Base-by-base conservation (phyloP, 768 basidiomycete species). In the Lactifluus echinatus region DNA sequence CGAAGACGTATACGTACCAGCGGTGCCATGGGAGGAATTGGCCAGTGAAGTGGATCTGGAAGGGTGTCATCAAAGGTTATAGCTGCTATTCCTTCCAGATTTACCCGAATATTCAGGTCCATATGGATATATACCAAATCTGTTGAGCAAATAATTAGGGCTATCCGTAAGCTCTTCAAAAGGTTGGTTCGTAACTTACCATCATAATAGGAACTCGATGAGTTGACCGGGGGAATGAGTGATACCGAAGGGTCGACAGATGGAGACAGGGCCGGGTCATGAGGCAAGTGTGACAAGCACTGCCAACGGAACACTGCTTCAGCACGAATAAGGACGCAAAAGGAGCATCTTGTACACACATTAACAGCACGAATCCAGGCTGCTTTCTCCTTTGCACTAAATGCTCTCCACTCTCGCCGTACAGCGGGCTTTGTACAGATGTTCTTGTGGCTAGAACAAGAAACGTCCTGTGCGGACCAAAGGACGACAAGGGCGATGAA, bases 1-100 rank as follows among this genome's bases (percentile, higher is more conserved):
- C 67, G 45, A 62, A 57, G 15, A 50, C 50, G 21, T 62, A 34
- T 26, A 69, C 37, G 29, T 61, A 67, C 55, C 61, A 68, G 10
- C 68, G 66, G 55, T 70, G 69, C 57, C 64, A 70, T 2, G 68
- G 68, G 26, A 67, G 56, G 56, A 70, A 70, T 14, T 58, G 34
- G 0, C 67, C 68, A 0, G 63, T 64, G n/a, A 50, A 54, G 39
- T 67, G 66, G 28, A 67, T 66, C 66, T 65, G n/a, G 10, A 19
- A 3, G 33, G 26, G 26, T 2, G 8, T 31, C 10, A 31, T 31
- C 19, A 17, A 26, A 14, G 3, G 4, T 17, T 1, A 12, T 24
- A 24, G 14, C 8, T 14, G n/a, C n/a, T 31, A n/a, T n/a, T n/a
- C 28, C 10, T 8, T 8, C 21, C 21, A 4, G 11, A 24, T 44